Evolutionary conservation across 1,284 basidiomycete species (phyloP).

Genomic region (Melampsora allii-populina): DNA sequence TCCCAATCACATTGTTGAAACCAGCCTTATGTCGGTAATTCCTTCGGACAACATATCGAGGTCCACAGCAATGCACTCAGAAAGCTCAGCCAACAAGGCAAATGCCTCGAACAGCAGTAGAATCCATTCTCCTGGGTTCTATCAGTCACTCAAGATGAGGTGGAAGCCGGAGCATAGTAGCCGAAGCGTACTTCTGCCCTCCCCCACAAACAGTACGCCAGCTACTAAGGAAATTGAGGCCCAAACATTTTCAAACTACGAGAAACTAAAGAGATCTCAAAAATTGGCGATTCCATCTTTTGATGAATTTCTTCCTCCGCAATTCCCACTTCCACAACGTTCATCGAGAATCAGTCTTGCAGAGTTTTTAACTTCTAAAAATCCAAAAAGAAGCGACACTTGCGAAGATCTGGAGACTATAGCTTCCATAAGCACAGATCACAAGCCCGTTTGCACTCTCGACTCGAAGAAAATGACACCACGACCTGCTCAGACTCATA

Average conservation of each 20-base stretch:
- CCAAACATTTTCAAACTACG: conserved; percentile 2
- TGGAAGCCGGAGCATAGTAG: conserved; percentile 17
- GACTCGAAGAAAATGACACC: background rate
- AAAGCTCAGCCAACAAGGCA: background rate
- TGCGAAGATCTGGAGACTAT: background rate
- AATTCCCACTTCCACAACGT: background rate
- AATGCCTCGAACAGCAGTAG: conserved; percentile 10
- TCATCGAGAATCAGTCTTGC: conserved; percentile 2
- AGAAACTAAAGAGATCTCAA: conserved; percentile 1
- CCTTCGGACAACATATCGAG: background rate
- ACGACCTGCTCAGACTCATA: background rate
- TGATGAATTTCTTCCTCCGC: background rate
- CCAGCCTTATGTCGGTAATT: background rate
- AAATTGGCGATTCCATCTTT: background rate
- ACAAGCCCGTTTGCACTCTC: background rate
- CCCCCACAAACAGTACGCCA: background rate
- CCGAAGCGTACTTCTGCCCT: background rate
- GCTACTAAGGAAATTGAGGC: background rate
- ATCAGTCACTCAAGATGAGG: conserved; percentile 37
- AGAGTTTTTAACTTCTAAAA: background rate
- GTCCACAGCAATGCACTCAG: background rate
- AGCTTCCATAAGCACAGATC: background rate
- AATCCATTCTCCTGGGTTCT: conserved; percentile 35
- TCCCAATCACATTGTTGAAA: background rate
- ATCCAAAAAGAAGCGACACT: background rate